Conservation (phyloP, 345 rosid species). For the Hirschfeldia incana region DNA sequence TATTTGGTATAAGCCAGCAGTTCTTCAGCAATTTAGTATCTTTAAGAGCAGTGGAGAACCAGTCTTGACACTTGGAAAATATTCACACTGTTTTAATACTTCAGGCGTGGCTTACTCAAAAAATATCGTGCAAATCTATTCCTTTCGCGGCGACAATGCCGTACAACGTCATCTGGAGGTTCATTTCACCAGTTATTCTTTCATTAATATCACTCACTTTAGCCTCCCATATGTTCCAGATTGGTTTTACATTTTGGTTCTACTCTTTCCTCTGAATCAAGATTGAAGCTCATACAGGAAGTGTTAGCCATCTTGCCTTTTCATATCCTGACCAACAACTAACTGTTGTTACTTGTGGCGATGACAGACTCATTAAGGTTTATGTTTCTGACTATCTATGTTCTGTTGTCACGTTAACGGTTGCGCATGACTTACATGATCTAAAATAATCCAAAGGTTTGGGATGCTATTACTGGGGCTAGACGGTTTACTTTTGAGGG, state of each 20-base stretch:
- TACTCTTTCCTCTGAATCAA: constrained; percentile 28
- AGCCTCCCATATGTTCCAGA: background rate
- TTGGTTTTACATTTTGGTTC: background rate
- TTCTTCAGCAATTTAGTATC: background rate
- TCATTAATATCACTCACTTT: background rate
- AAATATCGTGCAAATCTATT: constrained; percentile 73
- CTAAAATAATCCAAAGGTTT: constrained; percentile 55
- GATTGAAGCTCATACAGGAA: constrained; percentile 91
- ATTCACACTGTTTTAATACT: constrained; percentile 15
- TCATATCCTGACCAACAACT: constrained; percentile 72
- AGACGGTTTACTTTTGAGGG: constrained; percentile 62
- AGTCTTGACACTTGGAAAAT: background rate
- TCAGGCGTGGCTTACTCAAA: constrained; percentile 87
- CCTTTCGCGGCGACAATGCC: constrained; percentile 62
- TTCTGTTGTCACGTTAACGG: constrained; percentile 5
- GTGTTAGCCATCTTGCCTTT: constrained; percentile 83
- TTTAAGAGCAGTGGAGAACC: background rate
- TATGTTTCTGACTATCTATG: constrained; percentile 20
- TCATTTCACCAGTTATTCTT: constrained; percentile 27
- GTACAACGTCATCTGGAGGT: constrained; percentile 71
- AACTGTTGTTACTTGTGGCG: constrained; percentile 76
- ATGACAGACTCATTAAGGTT: constrained; percentile 79
- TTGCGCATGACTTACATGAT: constrained; percentile 33
- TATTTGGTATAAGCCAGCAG: constrained; percentile 55
- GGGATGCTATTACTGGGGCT: constrained; percentile 73